Conservation (phyloP, 2,329 filamentous ascomycete species). For the Colletotrichum aenigma region DNA sequence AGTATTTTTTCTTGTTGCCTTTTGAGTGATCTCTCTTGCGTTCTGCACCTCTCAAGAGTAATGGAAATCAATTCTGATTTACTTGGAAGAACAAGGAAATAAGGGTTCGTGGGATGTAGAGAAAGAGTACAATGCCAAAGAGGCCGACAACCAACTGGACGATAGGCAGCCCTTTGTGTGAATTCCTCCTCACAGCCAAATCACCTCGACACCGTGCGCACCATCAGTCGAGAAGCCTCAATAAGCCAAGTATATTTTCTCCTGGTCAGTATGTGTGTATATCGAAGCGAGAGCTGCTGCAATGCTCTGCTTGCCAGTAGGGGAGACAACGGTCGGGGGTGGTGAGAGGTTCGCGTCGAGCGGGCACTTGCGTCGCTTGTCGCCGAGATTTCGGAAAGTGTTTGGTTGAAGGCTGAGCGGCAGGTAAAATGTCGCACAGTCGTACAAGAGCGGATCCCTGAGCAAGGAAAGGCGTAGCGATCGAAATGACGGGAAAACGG, state of each 20-base stretch:
- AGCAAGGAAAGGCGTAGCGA: not conserved
- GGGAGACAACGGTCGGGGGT: not conserved
- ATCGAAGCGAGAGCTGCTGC: not conserved
- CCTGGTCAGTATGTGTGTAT: conserved; percentile 4
- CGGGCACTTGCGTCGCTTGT: conserved; percentile 18
- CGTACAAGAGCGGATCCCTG: not conserved
- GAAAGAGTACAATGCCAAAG: conserved; percentile 28
- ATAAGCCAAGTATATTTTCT: conserved; percentile 5
- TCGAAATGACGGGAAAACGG: not conserved
- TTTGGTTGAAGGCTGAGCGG: not conserved
- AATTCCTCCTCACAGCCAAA: conserved; percentile 23
- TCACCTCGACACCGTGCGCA: conserved; percentile 22
- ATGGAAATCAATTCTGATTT: conserved; percentile 60
- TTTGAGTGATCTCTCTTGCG: conserved; percentile 24
- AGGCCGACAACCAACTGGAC: conserved; percentile 22
- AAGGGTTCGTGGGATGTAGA: conserved; percentile 17
- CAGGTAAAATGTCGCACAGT: not conserved
- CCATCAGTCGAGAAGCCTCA: conserved; percentile 22
- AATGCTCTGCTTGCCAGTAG: not conserved
- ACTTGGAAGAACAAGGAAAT: conserved; percentile 33
- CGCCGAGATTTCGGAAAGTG: not conserved
- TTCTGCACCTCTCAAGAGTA: conserved; percentile 36
- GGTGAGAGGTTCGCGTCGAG: not conserved
- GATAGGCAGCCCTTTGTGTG: conserved; percentile 24
- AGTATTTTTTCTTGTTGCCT: conserved; percentile 26